Evolutionary conservation across 257 asterid species (phyloP).

Genomic region (Solanum piurae): DNA sequence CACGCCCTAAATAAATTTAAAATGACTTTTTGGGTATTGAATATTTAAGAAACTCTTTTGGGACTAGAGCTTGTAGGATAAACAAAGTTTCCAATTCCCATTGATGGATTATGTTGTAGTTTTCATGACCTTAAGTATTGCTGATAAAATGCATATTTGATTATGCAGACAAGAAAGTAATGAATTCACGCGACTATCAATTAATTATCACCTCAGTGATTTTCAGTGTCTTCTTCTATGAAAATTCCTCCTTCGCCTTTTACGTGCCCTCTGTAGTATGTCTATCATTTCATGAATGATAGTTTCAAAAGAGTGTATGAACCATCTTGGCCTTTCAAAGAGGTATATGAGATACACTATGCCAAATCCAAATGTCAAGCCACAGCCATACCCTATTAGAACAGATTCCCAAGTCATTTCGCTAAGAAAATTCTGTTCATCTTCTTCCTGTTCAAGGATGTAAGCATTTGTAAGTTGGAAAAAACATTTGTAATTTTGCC

Average conservation of each 20-base stretch:
- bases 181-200: too few species aligned
- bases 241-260: neutral
- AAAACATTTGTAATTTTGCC: too few species aligned
- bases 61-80: too few species aligned
- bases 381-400: neutral
- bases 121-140: too few species aligned
- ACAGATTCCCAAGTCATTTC: neutral
- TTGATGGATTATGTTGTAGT: too few species aligned
- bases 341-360: neutral
- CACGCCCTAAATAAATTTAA: too few species aligned
- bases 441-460: neutral
- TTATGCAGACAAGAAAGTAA: too few species aligned
- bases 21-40: too few species aligned
- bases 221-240: neutral
- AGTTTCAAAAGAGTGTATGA: neutral
- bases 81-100: too few species aligned
- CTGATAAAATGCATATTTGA: too few species aligned
- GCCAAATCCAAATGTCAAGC: neutral
- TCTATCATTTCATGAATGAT: neutral
- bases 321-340: neutral
- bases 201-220: neutral
- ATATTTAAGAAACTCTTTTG: too few species aligned
- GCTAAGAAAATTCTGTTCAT: neutral
- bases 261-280: neutral
- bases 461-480: too few species aligned